These are phyloP conservation scores for Fusarium anguioides DNA, from an alignment of 2,329 filamentous ascomycete species.

Conservation along the genomic window DNA sequence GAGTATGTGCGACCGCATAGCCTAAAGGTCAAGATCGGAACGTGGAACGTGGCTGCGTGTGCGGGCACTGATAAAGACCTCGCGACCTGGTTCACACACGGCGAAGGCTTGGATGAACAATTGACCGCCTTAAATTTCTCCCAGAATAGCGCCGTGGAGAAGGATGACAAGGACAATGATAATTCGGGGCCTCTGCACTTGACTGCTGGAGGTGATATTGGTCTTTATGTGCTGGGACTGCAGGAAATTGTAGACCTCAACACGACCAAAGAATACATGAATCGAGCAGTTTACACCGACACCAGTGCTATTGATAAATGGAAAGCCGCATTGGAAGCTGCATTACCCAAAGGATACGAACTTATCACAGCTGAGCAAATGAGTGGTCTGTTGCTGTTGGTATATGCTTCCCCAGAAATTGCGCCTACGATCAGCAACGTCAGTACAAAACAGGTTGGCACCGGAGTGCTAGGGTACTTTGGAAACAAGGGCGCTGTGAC, in stretches of 20 bases:
- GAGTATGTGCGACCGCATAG: slow-evolving; percentile 83
- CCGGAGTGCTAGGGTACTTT: slow-evolving; percentile 90
- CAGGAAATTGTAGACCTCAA: slow-evolving; percentile 93
- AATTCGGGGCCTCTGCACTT: slow-evolving; percentile 54
- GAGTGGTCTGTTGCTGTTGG: slow-evolving; percentile 82
- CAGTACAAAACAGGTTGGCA: slow-evolving; percentile 85
- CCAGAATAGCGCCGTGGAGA: slow-evolving; percentile 52
- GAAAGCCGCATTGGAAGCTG: slow-evolving; percentile 79
- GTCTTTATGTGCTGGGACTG: slow-evolving; percentile 88
- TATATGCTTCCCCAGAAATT: slow-evolving; percentile 85
- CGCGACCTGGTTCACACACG: slow-evolving; percentile 86
- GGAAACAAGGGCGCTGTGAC: slow-evolving; percentile 95
- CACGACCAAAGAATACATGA: slow-evolving; percentile 81
- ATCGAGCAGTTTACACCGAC: slow-evolving; percentile 74
- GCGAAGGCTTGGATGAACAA: slow-evolving; percentile 74
- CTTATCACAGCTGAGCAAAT: slow-evolving; percentile 85
- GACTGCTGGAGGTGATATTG: slow-evolving; percentile 75
- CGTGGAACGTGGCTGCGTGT: slow-evolving; percentile 93
- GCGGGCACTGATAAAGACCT: slow-evolving; percentile 89
- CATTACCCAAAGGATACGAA: slow-evolving; percentile 80
- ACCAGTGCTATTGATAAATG: slow-evolving; percentile 78
- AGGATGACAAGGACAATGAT: slow-evolving; percentile 48
- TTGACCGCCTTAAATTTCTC: slow-evolving; percentile 66
- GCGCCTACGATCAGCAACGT: slow-evolving; percentile 81
- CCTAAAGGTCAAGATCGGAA: slow-evolving; percentile 88